Evolutionary conservation across 768 basidiomycete species (phyloP), one percentile per base, ranked within the genome.

Genomic region (Cytidiella melzeri): DNA sequence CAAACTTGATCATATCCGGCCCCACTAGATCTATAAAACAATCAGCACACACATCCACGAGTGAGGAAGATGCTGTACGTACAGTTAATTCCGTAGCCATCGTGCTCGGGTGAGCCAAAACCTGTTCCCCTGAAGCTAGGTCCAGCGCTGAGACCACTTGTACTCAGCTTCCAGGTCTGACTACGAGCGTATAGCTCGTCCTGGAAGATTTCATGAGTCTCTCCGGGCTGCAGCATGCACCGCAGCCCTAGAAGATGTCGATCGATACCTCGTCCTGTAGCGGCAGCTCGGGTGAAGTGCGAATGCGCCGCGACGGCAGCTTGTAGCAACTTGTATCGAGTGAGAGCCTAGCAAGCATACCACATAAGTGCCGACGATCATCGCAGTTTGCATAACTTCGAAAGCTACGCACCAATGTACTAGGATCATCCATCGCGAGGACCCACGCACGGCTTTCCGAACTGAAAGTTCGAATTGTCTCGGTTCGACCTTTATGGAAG

Each of bases 1-100:
- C 93, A 68, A 96, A 93, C 66, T 92, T 94, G 61, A 98, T 73
- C 50, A 82, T 72, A 38, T 83, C 68, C 12, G 84, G 80, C 12
- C 84, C 90, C 49, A 87, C 78, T 50, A 95, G 77, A 65, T 96
- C 94, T 95, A 57, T 20, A 43, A 15, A 25, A 9, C 13, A 18
- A 20, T 41, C 40, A 45, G 26, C 68, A 65, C 62, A n/a, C n/a
- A n/a, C n/a, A n/a, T n/a, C n/a, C n/a, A 51, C 64, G 10, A 11
- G 34, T 18, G 12, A 25, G 25, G 19, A 42, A 45, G 12, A 38
- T 28, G 20, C 34, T 3, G 36, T 19, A 73, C 87, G 59, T 62
- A 92, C 92, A 97, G 63, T 91, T 95, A 57, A 96, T 86, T 1
- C 94, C 93, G 70, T 94, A 95, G 7, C 94, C 94, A 69, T 94